Conservation (phyloP, 345 rosid species). For the Syzygium grande region DNA sequence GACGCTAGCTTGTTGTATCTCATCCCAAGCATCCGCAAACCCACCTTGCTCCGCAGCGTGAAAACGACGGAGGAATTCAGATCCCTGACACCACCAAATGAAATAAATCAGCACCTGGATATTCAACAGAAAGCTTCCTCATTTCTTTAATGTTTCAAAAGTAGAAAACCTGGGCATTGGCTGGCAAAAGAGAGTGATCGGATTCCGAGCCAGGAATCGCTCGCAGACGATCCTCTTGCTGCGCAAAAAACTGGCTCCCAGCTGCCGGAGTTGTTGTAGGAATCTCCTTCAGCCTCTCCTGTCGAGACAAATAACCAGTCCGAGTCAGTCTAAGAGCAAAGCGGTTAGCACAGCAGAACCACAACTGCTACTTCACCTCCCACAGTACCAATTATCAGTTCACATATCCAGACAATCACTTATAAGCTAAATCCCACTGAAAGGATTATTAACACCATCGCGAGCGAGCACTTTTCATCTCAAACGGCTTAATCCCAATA, state of each 20-base stretch:
- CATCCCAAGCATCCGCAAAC: constrained; percentile 76
- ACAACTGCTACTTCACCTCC: not conserved
- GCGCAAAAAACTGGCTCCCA: constrained; percentile 40
- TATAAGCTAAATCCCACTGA: not conserved
- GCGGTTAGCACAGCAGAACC: not conserved
- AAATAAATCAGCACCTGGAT: not conserved
- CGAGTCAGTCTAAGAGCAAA: not conserved
- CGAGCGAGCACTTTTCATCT: not conserved
- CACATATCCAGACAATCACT: not conserved
- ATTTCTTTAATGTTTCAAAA: not conserved
- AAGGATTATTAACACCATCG: not conserved
- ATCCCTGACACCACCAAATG: constrained; percentile 32
- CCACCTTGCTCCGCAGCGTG: constrained; percentile 66
- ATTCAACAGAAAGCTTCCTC: not conserved
- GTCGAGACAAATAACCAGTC: constrained; percentile 1
- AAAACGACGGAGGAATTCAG: constrained; percentile 67
- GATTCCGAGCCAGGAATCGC: constrained; percentile 86
- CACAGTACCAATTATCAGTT: not conserved
- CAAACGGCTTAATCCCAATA: not conserved
- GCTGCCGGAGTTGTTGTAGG: constrained; percentile 46
- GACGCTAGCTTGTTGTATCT: constrained; percentile 43
- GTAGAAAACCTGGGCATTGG: constrained; percentile 52
- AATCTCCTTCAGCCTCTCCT: constrained; percentile 87
- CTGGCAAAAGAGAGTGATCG: constrained; percentile 50
- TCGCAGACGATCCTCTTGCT: constrained; percentile 29